Evolutionary conservation across 2,329 filamentous ascomycete genomes (phyloP).

Genomic region (Colletotrichum sp.): DNA sequence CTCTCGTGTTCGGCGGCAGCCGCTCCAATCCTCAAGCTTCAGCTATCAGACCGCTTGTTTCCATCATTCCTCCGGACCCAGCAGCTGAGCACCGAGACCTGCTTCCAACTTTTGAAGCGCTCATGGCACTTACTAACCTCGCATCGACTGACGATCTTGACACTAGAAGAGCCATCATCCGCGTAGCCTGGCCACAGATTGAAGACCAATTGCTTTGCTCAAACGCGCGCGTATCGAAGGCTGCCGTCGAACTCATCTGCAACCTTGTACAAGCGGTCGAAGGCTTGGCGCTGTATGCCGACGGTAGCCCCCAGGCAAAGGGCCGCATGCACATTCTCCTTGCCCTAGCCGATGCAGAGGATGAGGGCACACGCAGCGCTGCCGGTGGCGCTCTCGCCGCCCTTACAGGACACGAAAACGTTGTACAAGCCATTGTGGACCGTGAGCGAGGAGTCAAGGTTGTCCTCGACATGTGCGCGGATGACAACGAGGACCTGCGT

Average conservation of each 20-base stretch:
- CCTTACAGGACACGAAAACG: slow-evolving; percentile 78
- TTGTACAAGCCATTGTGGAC: slow-evolving; percentile 73
- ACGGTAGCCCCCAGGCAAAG: slow-evolving; percentile 68
- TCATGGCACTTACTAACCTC: slow-evolving; percentile 93
- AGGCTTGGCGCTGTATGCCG: slow-evolving; percentile 72
- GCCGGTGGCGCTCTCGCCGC: slow-evolving; percentile 89
- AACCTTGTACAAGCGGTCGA: slow-evolving; percentile 79
- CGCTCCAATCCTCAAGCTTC: slow-evolving; percentile 76
- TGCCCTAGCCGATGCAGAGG: slow-evolving; percentile 86
- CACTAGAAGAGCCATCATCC: slow-evolving; percentile 71
- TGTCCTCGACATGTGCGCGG: slow-evolving; percentile 80
- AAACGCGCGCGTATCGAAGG: slow-evolving; percentile 79
- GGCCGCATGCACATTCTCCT: slow-evolving; percentile 83
- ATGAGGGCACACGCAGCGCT: slow-evolving; percentile 77
- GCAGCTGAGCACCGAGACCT: slow-evolving; percentile 73
- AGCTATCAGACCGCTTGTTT: slow-evolving; percentile 81
- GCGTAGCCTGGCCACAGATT: slow-evolving; percentile 73
- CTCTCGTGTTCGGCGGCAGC: slow-evolving; percentile 81
- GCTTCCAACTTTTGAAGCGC: slow-evolving; percentile 85
- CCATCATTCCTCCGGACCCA: slow-evolving; percentile 72
- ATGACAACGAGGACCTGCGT: slow-evolving; percentile 71
- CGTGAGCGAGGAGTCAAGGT: slow-evolving; percentile 75
- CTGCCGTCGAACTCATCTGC: slow-evolving; percentile 87
- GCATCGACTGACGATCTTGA: slow-evolving; percentile 78
- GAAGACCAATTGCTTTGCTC: slow-evolving; percentile 84